Evolutionary conservation across 2,329 filamentous ascomycete genomes (phyloP).

Genomic region (Emergomyces pasteurianus): DNA sequence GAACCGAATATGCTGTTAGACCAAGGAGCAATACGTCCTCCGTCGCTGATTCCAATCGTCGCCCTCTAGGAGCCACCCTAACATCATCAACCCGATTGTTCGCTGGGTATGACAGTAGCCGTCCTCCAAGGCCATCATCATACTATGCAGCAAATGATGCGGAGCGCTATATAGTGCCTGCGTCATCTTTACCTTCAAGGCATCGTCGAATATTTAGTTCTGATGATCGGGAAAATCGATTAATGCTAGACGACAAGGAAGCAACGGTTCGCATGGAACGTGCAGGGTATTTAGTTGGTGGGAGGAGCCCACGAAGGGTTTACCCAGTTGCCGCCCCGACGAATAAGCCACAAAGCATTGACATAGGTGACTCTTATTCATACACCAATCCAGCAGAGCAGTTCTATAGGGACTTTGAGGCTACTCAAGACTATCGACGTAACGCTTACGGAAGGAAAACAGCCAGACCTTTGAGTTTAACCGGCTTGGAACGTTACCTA

Average conservation of each 20-base stretch:
- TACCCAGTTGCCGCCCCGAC: constrained; percentile 6
- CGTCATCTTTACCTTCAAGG: constrained; percentile 16
- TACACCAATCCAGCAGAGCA: constrained; percentile 38
- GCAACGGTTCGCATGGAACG: constrained; percentile 5
- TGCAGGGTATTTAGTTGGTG: constrained; percentile 20
- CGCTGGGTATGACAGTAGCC: constrained; percentile 2
- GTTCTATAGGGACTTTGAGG: constrained; percentile 34
- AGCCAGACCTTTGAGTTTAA: constrained; percentile 30
- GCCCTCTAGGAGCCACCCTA: constrained; percentile 18
- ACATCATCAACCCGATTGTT: constrained; percentile 16
- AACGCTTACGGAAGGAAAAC: constrained; percentile 21
- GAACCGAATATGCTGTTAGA: constrained; percentile 28
- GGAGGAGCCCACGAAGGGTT: constrained; percentile 2
- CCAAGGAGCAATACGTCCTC: constrained; percentile 26
- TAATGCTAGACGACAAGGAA: constrained; percentile 1
- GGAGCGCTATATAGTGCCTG: constrained; percentile 24
- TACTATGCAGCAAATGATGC: constrained; percentile 16
- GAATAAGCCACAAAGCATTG: constrained; percentile 24
- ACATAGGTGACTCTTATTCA: constrained; percentile 33
- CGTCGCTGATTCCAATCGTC: constrained; percentile 17
- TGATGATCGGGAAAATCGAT: constrained; percentile 10
- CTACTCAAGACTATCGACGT: constrained; percentile 17
- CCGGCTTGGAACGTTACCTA: constrained; percentile 23
- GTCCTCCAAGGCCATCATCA: constrained; percentile 14
- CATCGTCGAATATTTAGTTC: constrained; percentile 21